Evolutionary conservation across 805 yeast species (phyloP).

Genomic region (Ascoidea tarda): DNA sequence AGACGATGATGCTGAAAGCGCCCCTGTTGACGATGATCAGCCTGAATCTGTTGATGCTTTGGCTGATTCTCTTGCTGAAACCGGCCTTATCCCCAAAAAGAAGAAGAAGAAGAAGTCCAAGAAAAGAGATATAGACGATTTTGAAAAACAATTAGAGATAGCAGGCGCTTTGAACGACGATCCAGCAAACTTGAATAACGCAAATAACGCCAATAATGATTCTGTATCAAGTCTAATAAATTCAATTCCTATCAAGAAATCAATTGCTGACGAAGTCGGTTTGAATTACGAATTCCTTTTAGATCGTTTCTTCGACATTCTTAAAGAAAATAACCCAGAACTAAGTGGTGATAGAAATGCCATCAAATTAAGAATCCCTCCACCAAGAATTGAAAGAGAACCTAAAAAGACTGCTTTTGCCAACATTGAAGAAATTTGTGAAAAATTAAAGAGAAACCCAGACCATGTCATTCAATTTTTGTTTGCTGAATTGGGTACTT

Average conservation of each 20-base stretch:
- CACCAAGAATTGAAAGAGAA: conserved; percentile 94
- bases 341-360: conserved; percentile 94
- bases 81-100: conserved; percentile 71
- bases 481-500: conserved; percentile 98
- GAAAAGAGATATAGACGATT: conserved; percentile 49
- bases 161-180: conserved; percentile 66
- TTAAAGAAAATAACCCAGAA: conserved; percentile 93
- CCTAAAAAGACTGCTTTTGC: conserved; percentile 97
- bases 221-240: background rate
- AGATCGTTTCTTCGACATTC: conserved; percentile 71
- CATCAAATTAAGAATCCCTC: conserved; percentile 90
- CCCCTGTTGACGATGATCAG: too few species aligned
- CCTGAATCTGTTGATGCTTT: too few species aligned
- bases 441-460: conserved; percentile 89
- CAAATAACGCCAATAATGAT: background rate
- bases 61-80: conserved; percentile 47
- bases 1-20: too few species aligned
- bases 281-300: conserved; percentile 66
- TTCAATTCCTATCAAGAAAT: conserved; percentile 13
- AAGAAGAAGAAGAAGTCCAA: conserved; percentile 52
- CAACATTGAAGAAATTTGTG: conserved; percentile 88
- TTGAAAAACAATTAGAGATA: conserved; percentile 77
- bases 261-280: conserved; percentile 33
- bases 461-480: conserved; percentile 94
- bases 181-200: conserved; percentile 12